A percentile compares a stretch with the other conserved stretches of the same genome.
Conservation (phyloP, 345 rosid genomes). For the Euphorbia tirucalli region DNA sequence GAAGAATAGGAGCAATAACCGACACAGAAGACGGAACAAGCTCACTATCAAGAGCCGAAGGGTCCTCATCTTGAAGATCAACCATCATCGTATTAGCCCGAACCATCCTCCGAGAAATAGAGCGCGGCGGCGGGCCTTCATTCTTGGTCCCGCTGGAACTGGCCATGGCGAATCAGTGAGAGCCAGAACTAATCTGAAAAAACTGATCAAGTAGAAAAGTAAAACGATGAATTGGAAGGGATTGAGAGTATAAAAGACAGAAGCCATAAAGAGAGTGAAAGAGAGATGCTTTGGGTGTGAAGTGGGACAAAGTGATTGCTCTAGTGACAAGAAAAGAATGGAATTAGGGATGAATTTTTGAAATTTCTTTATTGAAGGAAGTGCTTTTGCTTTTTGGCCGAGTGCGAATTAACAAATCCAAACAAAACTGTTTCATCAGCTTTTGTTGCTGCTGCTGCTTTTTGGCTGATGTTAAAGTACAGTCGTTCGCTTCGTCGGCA, state of each 20-base stretch:
- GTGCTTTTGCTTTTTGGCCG: constrained; percentile 1
- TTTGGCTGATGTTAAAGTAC: not conserved
- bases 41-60: constrained; percentile 63
- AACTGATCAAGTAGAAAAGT: not conserved
- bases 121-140: constrained; percentile 37
- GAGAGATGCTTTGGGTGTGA: constrained; percentile 59
- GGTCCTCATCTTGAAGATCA: constrained; percentile 51
- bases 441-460: not conserved
- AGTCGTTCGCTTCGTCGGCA: not conserved
- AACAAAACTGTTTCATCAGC: not conserved
- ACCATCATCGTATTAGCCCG: constrained; percentile 49
- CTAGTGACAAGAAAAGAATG: constrained; percentile 59
- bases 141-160: constrained; percentile 71
- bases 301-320: constrained; percentile 59
- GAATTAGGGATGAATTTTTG: constrained; percentile 1
- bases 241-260: not conserved
- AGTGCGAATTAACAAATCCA: not conserved
- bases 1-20: constrained; percentile 64
- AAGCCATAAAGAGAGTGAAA: not conserved
- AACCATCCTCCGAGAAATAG: constrained; percentile 44
- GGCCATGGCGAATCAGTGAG: constrained; percentile 46
- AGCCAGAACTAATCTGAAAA: not conserved
- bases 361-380: not conserved
- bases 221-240: not conserved
- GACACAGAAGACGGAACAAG: constrained; percentile 85